Conservation (phyloP, 441 rosid genomes). For the Jatropha multifida region DNA sequence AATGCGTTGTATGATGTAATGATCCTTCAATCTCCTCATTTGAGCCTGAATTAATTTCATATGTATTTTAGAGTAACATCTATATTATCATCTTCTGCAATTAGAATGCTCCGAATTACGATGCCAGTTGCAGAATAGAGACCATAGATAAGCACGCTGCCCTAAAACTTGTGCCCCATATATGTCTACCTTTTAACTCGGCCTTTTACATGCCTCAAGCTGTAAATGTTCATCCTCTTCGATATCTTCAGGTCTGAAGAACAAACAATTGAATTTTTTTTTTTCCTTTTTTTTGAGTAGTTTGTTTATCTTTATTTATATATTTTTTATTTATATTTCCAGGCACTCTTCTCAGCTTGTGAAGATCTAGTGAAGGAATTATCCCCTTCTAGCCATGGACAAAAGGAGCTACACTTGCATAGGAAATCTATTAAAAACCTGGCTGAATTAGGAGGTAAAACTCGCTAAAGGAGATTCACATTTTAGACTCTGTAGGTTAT, state of each 20-base stretch:
- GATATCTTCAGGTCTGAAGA: slow-evolving; percentile 68
- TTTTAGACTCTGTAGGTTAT: neutral
- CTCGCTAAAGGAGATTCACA: neutral
- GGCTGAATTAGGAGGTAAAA: slow-evolving; percentile 65
- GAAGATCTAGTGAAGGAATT: slow-evolving; percentile 51
- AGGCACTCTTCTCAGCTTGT: slow-evolving; percentile 91
- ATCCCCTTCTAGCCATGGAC: slow-evolving; percentile 37
- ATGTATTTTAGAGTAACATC: slow-evolving; percentile 21
- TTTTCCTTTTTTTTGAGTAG: neutral
- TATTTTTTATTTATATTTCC: slow-evolving; percentile 24
- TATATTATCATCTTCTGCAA: slow-evolving; percentile 26
- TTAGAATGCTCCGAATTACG: slow-evolving; percentile 83
- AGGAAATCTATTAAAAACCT: slow-evolving; percentile 53
- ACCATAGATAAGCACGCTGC: slow-evolving; percentile 55
- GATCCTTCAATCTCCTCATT: slow-evolving; percentile 18
- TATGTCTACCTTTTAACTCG: slow-evolving; percentile 53
- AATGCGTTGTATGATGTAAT: slow-evolving; percentile 58
- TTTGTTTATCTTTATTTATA: too few species aligned
- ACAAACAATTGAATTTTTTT: neutral
- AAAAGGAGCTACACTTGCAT: slow-evolving; percentile 48
- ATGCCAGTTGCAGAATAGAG: slow-evolving; percentile 74
- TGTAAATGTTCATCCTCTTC: slow-evolving; percentile 69
- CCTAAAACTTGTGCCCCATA: slow-evolving; percentile 56
- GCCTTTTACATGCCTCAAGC: slow-evolving; percentile 89
- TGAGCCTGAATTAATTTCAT: slow-evolving; percentile 15